Evolutionary conservation across 495 filamentous ascomycete species (phyloP), one percentile per base, ranked within the genome.

Genomic region (Hypoxylon lienhwacheense): DNA sequence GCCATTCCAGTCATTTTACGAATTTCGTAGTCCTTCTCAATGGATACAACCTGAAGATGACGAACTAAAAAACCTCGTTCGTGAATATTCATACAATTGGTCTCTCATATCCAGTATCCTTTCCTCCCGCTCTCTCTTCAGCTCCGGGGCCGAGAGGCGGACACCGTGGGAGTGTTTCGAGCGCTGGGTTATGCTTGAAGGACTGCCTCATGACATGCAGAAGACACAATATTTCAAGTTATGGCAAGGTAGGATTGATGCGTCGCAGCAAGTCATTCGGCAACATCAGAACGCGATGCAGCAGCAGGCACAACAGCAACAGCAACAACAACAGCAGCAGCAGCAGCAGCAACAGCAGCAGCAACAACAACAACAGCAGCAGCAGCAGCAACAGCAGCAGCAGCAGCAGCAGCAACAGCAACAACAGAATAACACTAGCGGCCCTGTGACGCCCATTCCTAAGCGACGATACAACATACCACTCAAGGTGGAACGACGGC

Each of bases 161-260:
- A 97, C 95, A 2, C 91, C 93, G 4, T 98, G 93, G 93, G 93
- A 98, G 72, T 98, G 93, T 64, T 98, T 97, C 63, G 93, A 98
- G 66, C 84, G 95, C 28, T 97, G 92, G 90, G 83, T 96, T 11
- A 82, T 85, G 46, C 73, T 97, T 7, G 93, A 97, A 72, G 90
- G 90, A 4, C 71, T 96, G 26, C 91, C 91, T 12, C 81, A 82
- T 29, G 93, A 98, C 47, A 93, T 97, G 87, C 83, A 82, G 17
- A 95, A 96, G 71, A 95, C 87, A 3, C 87, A 86, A 28, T 97
- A 96, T 66, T 97, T 96, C 77, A 81, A 88, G 64, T 81, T 87
- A 7, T 96, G 92, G 63, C 86, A 89, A 58, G 77, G 78, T 49
- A 78, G 91, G 32, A 83, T 96, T 37, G 89, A 96, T 55, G 79